Evolutionary conservation across 2,329 filamentous ascomycete genomes (phyloP).

Genomic region (Neoscytalidium dimidiatum): DNA sequence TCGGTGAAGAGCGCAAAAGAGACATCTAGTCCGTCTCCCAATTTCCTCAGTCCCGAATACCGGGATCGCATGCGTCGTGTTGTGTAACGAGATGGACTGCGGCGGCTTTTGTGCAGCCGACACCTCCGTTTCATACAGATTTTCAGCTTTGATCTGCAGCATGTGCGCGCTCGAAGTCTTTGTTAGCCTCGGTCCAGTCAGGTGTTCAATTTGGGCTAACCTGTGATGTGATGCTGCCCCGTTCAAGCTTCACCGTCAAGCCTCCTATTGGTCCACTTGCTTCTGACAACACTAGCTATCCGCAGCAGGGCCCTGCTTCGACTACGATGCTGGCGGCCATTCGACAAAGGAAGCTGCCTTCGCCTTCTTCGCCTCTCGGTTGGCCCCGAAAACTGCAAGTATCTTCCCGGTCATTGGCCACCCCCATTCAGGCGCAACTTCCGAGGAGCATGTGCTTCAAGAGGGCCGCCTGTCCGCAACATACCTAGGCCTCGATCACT

Average conservation of each 20-base stretch:
- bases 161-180: slow-evolving; percentile 3
- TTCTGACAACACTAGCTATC: neutral
- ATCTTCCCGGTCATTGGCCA: neutral
- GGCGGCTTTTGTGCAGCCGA: slow-evolving; percentile 7
- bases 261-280: neutral
- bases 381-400: slow-evolving; percentile 11
- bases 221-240: neutral
- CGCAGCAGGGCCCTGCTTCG: slow-evolving; percentile 6
- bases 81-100: neutral
- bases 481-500: neutral
- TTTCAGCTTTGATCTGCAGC: slow-evolving; percentile 5
- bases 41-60: neutral
- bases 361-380: neutral
- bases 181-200: slow-evolving; percentile 3
- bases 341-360: slow-evolving; percentile 6
- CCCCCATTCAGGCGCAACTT: neutral
- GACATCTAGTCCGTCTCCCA: neutral
- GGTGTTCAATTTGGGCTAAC: neutral
- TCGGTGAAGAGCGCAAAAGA: neutral
- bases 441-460: slow-evolving; percentile 17
- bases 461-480: neutral
- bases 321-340: neutral
- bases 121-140: slow-evolving; percentile 2
- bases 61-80: slow-evolving; percentile 5
- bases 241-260: neutral